A percentile compares a stretch with the other conserved stretches of the same genome.
These are phyloP conservation scores for Mucuna pruriens DNA, from an alignment of 306 rosid genomes.

Conservation along the genomic window DNA sequence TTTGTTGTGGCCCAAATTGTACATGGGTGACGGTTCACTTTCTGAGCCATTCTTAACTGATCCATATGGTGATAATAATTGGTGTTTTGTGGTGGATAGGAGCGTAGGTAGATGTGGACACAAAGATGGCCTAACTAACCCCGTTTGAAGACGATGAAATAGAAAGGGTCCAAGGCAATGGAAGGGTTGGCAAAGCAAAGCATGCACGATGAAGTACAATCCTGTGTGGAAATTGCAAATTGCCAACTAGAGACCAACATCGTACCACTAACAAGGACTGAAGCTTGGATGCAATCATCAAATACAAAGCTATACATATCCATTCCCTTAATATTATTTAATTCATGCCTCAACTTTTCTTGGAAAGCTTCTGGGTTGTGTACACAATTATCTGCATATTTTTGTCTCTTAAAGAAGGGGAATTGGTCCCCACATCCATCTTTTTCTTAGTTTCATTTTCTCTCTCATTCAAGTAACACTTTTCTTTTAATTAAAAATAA, in stretches of 20 bases:
- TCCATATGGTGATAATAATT: neutral
- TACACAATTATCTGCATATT: slow-evolving; percentile 30
- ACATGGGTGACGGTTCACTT: neutral
- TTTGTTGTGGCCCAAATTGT: neutral
- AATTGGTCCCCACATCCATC: slow-evolving; percentile 38
- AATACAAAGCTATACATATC: slow-evolving; percentile 33
- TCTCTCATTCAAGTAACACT: too few relatives aligned
- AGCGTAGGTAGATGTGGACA: slow-evolving; percentile 28
- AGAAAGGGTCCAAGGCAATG: neutral
- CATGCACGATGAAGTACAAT: slow-evolving; percentile 39
- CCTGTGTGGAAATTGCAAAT: slow-evolving; percentile 7
- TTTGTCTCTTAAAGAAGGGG: slow-evolving; percentile 35
- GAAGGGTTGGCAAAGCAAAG: slow-evolving; percentile 32
- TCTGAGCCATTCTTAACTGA: slow-evolving; percentile 1
- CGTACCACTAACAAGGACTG: slow-evolving; percentile 41
- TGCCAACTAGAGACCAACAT: slow-evolving; percentile 32
- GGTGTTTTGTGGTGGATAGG: slow-evolving; percentile 5
- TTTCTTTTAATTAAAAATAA: too few relatives aligned
- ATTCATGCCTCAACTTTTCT: slow-evolving; percentile 10
- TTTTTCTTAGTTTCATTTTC: neutral
- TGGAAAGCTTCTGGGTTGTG: neutral
- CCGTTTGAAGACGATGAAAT: slow-evolving; percentile 42
- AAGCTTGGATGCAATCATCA: slow-evolving; percentile 40
- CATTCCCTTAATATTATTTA: slow-evolving; percentile 36
- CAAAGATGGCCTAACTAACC: slow-evolving; percentile 34